Base-by-base conservation (phyloP, 2,329 filamentous ascomycete genomes). In the Stemphylium beticola region DNA sequence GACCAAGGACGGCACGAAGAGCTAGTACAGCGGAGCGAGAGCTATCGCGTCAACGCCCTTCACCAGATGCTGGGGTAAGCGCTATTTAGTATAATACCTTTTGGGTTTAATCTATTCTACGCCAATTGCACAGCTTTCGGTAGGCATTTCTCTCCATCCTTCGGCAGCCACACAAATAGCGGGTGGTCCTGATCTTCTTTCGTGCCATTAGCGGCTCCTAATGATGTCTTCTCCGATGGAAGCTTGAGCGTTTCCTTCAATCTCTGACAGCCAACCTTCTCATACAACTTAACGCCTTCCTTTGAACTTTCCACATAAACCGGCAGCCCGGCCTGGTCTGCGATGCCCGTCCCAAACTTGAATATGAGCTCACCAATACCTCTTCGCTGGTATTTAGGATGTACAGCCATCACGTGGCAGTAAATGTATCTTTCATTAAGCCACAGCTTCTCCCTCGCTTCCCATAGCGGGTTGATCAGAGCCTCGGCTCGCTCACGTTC, bases 1-100 rank as follows among this genome's bases (percentile, higher is more conserved):
- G 81, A 82, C 38, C 74, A 76, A 57, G 81, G 82, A 4, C 76
- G 75, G 26, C 81, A 83, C 67, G 71, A 75, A 15, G 79, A 83
- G 52, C 62, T 83, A 50, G 69, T 82, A 26, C 72, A 78, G 55
- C 73, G 80, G 29, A 79, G 76, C 53, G 79, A 82, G 63, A 79
- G 74, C 48, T 83, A 83, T 62, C 76, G 80, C 24, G 75, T 76
- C 10, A 83, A 81, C 67, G 81, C 79, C 17, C 69, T 82, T 43
- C 78, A 81, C 58, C 81, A 83, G 61, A 80, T 78, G 61, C 47
- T 81, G 45, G 76, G 72, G 15, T 74, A 53, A 62, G 36, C n/a
- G 34, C n/a, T 45, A 51, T 57, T 53, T 38, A 48, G 38, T 47
- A 43, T 43, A 12, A 29, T 53, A 39, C 22, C 38, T 49, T 15